These are phyloP conservation scores for Jamesozyma jinghongensis DNA, from an alignment of 805 yeast species.

Conservation along the genomic window DNA sequence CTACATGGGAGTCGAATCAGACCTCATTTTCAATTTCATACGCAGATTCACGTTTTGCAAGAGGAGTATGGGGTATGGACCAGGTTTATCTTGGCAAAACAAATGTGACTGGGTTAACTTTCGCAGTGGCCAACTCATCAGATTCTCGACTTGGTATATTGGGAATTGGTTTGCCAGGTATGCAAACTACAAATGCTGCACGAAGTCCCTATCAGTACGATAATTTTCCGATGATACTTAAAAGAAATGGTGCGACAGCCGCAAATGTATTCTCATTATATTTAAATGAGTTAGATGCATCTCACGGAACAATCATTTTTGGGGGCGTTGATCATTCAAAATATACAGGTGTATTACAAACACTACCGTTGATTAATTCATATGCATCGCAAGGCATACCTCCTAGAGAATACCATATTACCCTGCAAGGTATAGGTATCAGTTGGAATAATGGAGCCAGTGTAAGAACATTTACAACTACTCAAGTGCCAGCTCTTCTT, in stretches of 20 bases:
- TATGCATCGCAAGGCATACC: constrained; percentile 8
- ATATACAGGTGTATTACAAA: constrained; percentile 44
- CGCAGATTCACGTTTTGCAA: constrained; percentile 42
- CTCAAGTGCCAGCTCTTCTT: constrained; percentile 33
- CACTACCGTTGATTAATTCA: constrained; percentile 42
- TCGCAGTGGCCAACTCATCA: constrained; percentile 27
- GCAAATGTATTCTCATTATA: constrained; percentile 53
- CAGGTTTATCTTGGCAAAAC: constrained; percentile 36
- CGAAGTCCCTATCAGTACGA: constrained; percentile 38
- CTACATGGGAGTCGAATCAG: constrained; percentile 19
- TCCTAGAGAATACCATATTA: constrained; percentile 15
- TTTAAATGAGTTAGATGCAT: constrained; percentile 36
- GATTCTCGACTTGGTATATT: constrained; percentile 37
- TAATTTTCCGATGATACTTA: constrained; percentile 57
- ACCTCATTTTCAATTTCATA: constrained; percentile 40
- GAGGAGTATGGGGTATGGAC: constrained; percentile 43
- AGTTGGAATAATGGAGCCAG: constrained; percentile 9
- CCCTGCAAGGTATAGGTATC: constrained; percentile 24
- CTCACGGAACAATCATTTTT: constrained; percentile 48
- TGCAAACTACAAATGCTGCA: constrained; percentile 43
- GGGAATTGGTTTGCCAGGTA: constrained; percentile 42
- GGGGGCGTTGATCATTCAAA: constrained; percentile 64
- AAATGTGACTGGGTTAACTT: constrained; percentile 18
- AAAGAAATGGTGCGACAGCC: constrained; percentile 44
- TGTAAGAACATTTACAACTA: constrained; percentile 16